A percentile compares a stretch with the other conserved stretches of the same genome.
These are phyloP conservation scores for Colletotrichum theobromicola DNA, from an alignment of 2,329 filamentous ascomycete genomes.

Conservation along the genomic window DNA sequence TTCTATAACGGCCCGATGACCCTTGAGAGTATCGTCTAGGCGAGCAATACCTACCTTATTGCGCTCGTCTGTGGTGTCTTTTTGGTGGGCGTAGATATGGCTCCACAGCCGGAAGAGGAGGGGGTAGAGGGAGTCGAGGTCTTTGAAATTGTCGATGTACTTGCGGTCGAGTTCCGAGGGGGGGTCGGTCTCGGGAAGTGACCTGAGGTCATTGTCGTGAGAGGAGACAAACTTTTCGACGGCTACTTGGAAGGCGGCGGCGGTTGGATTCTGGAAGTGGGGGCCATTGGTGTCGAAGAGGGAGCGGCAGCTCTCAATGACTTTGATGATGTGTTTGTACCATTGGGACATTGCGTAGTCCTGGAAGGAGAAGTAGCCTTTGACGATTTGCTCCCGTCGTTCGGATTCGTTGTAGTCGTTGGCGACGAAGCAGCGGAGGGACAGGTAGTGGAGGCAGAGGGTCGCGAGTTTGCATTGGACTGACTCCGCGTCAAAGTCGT, in stretches of 20 bases:
- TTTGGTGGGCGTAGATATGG: slow-evolving; percentile 26
- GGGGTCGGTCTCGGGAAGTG: background rate
- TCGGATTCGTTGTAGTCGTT: slow-evolving; percentile 7
- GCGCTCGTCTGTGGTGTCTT: slow-evolving; percentile 17
- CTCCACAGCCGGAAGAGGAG: slow-evolving; percentile 22
- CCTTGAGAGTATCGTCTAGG: slow-evolving; percentile 28
- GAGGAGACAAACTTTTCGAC: slow-evolving; percentile 8
- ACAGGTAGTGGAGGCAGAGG: slow-evolving; percentile 39
- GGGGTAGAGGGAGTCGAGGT: slow-evolving; percentile 18
- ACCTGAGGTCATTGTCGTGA: background rate
- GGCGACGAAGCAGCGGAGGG: slow-evolving; percentile 33
- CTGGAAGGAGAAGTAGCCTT: slow-evolving; percentile 39
- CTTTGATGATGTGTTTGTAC: slow-evolving; percentile 33
- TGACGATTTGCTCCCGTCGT: slow-evolving; percentile 14
- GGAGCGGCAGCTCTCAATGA: slow-evolving; percentile 21
- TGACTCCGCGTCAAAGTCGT: slow-evolving; percentile 24
- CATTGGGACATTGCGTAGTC: slow-evolving; percentile 43
- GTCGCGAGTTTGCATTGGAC: slow-evolving; percentile 36
- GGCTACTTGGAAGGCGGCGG: background rate
- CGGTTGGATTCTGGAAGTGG: background rate
- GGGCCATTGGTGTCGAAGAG: background rate
- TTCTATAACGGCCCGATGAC: slow-evolving; percentile 35
- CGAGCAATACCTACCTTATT: slow-evolving; percentile 35
- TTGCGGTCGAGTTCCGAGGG: background rate
- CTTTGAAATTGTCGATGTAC: slow-evolving; percentile 21